Percentiles rank a stretch among this genome's conserved stretches.
Evolutionary conservation across 106 monocot species (phyloP).

Genomic region (Triglochin maritima): DNA sequence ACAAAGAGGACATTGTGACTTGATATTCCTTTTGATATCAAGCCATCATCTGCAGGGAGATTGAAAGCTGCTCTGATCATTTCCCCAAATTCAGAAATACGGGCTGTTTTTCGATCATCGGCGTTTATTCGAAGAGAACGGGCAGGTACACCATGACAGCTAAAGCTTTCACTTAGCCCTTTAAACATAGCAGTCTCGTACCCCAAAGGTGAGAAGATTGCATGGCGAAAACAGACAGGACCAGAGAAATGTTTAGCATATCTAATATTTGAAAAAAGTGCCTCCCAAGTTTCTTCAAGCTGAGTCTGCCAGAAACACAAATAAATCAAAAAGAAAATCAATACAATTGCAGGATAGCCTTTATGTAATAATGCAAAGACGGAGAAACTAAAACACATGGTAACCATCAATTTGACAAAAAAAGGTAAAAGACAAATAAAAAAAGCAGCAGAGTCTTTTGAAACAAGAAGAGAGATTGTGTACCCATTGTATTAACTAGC

Average conservation of each 20-base stretch:
- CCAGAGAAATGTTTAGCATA: conserved; percentile 81
- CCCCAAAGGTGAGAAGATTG: conserved; percentile 73
- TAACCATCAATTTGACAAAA: no score
- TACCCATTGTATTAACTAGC: no score
- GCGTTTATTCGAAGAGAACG: conserved; percentile 25
- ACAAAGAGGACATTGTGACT: conserved; percentile 72
- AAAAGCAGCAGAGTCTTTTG: no score
- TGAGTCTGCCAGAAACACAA: conserved; percentile 35
- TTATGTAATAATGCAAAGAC: no score
- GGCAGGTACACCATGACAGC: conserved; percentile 53
- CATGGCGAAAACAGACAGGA: conserved; percentile 81
- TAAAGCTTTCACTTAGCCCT: conserved; percentile 57
- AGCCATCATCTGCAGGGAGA: conserved; percentile 20
- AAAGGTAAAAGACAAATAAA: no score
- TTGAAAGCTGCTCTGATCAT: conserved; percentile 63
- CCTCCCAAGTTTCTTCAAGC: conserved; percentile 85
- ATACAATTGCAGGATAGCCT: neutral
- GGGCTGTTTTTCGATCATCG: conserved; percentile 48
- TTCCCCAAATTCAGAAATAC: conserved; percentile 86
- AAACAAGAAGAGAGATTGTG: no score
- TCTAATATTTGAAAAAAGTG: conserved; percentile 67
- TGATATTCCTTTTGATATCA: conserved; percentile 15
- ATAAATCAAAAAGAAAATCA: neutral
- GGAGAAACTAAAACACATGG: no score
- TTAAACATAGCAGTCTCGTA: conserved; percentile 95